These are phyloP conservation scores for Verticillium tricorpus DNA, from an alignment of 2,329 filamentous ascomycete genomes.

Conservation along the genomic window DNA sequence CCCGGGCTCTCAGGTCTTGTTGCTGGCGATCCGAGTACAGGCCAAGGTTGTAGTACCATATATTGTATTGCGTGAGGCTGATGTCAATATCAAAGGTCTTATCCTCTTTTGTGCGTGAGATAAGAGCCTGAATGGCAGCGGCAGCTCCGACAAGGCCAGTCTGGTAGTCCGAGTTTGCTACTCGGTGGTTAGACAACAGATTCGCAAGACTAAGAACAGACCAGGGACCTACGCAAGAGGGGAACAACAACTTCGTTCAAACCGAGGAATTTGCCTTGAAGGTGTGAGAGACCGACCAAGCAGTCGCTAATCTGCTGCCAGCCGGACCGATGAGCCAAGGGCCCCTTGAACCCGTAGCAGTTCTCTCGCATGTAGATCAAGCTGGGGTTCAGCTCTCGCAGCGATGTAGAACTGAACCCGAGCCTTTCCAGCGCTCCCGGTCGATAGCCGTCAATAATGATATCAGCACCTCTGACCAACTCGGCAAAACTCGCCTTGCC, in stretches of 20 bases:
- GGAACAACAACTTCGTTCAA: slow-evolving; percentile 20
- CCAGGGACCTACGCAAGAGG: slow-evolving; percentile 12
- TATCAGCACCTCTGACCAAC: slow-evolving; percentile 25
- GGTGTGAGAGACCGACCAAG: slow-evolving; percentile 28
- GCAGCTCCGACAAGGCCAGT: slow-evolving; percentile 16
- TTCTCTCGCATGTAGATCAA: slow-evolving; percentile 29
- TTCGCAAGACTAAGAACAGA: no score
- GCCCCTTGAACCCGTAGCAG: slow-evolving; percentile 30
- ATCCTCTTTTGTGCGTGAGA: slow-evolving; percentile 12
- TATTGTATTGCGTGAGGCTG: slow-evolving; percentile 21
- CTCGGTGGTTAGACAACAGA: background rate
- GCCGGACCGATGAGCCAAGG: slow-evolving; percentile 23
- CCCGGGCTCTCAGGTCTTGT: slow-evolving; percentile 9
- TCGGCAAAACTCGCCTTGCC: slow-evolving; percentile 14
- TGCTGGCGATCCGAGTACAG: slow-evolving; percentile 12
- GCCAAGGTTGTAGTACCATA: slow-evolving; percentile 18
- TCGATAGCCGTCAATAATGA: slow-evolving; percentile 29
- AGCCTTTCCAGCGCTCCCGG: slow-evolving; percentile 24
- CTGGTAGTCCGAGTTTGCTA: slow-evolving; percentile 20
- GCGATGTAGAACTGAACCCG: slow-evolving; percentile 19
- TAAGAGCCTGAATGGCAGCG: slow-evolving; percentile 14
- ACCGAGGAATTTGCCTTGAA: slow-evolving; percentile 32
- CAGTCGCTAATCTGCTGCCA: slow-evolving; percentile 35
- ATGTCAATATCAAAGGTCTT: slow-evolving; percentile 18
- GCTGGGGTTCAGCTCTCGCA: slow-evolving; percentile 15